Percentiles rank a stretch among this genome's conserved stretches.
Evolutionary conservation across 345 rosid genomes (phyloP).

Genomic region (Jatropha curcas): DNA sequence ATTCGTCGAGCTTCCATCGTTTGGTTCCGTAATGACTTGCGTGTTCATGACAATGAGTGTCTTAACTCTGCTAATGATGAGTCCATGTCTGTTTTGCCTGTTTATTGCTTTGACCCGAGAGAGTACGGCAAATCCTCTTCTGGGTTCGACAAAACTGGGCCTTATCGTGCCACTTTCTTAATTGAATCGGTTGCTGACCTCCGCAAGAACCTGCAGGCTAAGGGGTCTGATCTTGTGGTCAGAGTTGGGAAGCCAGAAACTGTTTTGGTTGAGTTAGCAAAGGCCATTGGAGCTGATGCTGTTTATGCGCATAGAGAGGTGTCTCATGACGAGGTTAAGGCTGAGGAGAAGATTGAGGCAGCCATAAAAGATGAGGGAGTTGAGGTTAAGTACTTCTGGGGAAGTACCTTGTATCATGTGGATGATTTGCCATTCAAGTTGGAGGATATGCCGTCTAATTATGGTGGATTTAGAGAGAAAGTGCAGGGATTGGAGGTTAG

Average conservation of each 20-base stretch:
- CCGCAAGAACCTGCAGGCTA: conserved; percentile 78
- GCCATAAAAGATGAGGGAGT: conserved; percentile 91
- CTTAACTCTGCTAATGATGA: conserved; percentile 81
- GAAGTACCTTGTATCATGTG: conserved; percentile 84
- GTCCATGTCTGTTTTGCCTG: conserved; percentile 82
- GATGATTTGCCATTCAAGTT: conserved; percentile 93
- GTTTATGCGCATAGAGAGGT: conserved; percentile 87
- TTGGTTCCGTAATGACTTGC: conserved; percentile 95
- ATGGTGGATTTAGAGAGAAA: conserved; percentile 76
- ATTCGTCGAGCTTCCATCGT: conserved; percentile 83
- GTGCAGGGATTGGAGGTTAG: conserved; percentile 78
- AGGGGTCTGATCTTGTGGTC: conserved; percentile 92
- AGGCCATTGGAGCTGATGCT: conserved; percentile 90
- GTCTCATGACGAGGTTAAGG: conserved; percentile 78
- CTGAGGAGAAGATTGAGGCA: conserved; percentile 80
- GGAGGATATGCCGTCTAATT: conserved; percentile 79
- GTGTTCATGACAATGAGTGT: conserved; percentile 89
- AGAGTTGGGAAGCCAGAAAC: conserved; percentile 81
- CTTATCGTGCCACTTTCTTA: conserved; percentile 78
- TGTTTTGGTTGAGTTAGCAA: conserved; percentile 76
- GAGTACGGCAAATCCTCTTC: conserved; percentile 89
- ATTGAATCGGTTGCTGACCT: conserved; percentile 92
- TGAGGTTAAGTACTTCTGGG: conserved; percentile 93
- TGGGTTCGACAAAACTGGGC: conserved; percentile 90
- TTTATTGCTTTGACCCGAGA: conserved; percentile 94